Evolutionary conservation across 441 rosid genomes (phyloP).

Genomic region (Erodium texanum): DNA sequence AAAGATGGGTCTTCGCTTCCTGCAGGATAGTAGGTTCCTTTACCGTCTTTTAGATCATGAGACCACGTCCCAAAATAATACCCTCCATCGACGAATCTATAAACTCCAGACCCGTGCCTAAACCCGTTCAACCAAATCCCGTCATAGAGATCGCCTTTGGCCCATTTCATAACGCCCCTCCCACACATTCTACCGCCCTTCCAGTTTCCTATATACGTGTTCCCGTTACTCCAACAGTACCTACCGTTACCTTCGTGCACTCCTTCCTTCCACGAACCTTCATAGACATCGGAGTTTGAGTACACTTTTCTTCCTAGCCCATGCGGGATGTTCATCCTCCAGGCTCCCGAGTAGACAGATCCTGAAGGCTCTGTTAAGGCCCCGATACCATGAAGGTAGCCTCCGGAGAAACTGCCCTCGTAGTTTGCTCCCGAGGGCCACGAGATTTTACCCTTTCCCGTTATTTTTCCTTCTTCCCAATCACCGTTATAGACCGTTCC

Average conservation of each 20-base stretch:
- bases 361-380: conserved; percentile 48
- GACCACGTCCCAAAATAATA: conserved; percentile 84
- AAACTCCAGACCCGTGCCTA: conserved; percentile 78
- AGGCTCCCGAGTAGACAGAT: conserved; percentile 57
- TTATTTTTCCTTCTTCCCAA: conserved; percentile 86
- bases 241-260: conserved; percentile 71
- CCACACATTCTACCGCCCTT: conserved; percentile 80
- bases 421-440: conserved; percentile 77
- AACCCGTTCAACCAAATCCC: conserved; percentile 81
- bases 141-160: conserved; percentile 62
- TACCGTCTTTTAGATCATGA: conserved; percentile 73
- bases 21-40: conserved; percentile 71
- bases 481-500: conserved; percentile 72
- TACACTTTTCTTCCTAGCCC: conserved; percentile 78
- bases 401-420: conserved; percentile 83
- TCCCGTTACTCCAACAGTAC: conserved; percentile 73
- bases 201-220: conserved; percentile 73
- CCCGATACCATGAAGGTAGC: conserved; percentile 77
- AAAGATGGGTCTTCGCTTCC: conserved; percentile 64
- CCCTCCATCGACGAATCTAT: conserved; percentile 69
- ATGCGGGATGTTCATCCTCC: conserved; percentile 84
- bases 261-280: conserved; percentile 94
- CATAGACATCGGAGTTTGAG: conserved; percentile 62
- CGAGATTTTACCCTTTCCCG: conserved; percentile 58
- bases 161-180: conserved; percentile 92